These are phyloP conservation scores for Apiotrichum laibachii DNA, from an alignment of 1,284 basidiomycete genomes.

Conservation along the genomic window DNA sequence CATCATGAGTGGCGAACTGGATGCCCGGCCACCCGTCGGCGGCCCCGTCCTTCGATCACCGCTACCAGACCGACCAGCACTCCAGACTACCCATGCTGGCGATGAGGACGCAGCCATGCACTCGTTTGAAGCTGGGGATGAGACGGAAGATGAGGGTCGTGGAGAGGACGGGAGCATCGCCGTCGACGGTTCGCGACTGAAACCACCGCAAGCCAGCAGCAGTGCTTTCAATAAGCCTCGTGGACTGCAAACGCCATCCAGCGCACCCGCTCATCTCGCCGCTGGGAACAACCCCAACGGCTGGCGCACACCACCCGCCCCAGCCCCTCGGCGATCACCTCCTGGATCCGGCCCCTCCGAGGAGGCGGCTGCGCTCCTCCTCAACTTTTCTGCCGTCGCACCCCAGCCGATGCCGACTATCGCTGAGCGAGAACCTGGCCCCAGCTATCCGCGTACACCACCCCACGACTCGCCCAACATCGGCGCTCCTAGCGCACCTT, in stretches of 20 bases:
- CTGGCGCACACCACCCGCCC: not conserved
- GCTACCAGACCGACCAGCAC: not conserved
- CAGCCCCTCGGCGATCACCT: conserved; percentile 5
- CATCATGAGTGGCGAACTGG: conserved; percentile 10
- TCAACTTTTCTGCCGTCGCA: conserved; percentile 30
- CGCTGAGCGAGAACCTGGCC: conserved; percentile 4
- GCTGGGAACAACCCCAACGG: not conserved
- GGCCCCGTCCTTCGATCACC: not conserved
- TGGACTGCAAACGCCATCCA: not conserved
- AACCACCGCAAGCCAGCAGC: not conserved
- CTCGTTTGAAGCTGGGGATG: not conserved
- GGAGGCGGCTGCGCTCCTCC: conserved; percentile 32
- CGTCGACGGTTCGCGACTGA: not conserved
- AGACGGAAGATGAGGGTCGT: conserved; percentile 7
- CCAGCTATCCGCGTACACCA: conserved; percentile 31
- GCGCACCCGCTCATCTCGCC: not conserved
- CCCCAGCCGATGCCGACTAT: conserved; percentile 10
- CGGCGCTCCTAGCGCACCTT: conserved; percentile 4
- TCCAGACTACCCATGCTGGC: not conserved
- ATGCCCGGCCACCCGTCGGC: not conserved
- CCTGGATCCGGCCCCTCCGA: conserved; percentile 21
- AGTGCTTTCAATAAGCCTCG: not conserved
- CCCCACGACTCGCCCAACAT: conserved; percentile 27
- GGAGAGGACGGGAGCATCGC: not conserved
- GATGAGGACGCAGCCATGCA: conserved; percentile 10